Evolutionary conservation across 2,329 filamentous ascomycete species (phyloP).

Genomic region (Monosporascus ibericus): DNA sequence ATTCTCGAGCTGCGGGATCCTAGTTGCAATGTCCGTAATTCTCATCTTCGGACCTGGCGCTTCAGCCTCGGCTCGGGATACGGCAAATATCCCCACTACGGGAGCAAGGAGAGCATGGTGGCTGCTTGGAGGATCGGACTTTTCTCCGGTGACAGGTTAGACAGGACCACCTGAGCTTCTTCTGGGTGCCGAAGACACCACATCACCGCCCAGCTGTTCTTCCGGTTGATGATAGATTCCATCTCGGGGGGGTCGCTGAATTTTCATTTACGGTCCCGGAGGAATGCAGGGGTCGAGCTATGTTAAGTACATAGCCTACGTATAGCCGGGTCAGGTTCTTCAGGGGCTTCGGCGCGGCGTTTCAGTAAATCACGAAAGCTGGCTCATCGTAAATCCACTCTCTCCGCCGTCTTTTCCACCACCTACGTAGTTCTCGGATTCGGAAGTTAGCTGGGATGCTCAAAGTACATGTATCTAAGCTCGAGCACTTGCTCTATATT

Average conservation of each 20-base stretch:
- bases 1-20: slow-evolving; percentile 29
- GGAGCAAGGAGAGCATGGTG: slow-evolving; percentile 22
- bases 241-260: not conserved
- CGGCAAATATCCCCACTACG: slow-evolving; percentile 20
- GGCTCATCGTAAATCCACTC: too few species aligned
- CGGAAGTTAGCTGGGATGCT: too few species aligned
- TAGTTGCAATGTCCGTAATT: slow-evolving; percentile 27
- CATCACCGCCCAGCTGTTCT: not conserved
- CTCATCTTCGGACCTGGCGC: slow-evolving; percentile 20
- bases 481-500: too few species aligned
- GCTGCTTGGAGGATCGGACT: slow-evolving; percentile 24
- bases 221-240: not conserved
- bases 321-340: too few species aligned
- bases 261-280: not conserved
- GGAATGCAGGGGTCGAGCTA: not conserved
- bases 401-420: too few species aligned
- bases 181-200: not conserved
- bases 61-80: slow-evolving; percentile 22
- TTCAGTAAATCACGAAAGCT: too few species aligned
- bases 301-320: too few species aligned
- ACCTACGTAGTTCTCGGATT: too few species aligned
- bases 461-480: too few species aligned
- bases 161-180: slow-evolving; percentile 17
- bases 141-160: slow-evolving; percentile 25
- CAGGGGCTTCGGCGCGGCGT: too few species aligned